These are phyloP conservation scores for Paecilomyces dactylethromorphus DNA, from an alignment of 2,329 filamentous ascomycete species.

Conservation along the genomic window DNA sequence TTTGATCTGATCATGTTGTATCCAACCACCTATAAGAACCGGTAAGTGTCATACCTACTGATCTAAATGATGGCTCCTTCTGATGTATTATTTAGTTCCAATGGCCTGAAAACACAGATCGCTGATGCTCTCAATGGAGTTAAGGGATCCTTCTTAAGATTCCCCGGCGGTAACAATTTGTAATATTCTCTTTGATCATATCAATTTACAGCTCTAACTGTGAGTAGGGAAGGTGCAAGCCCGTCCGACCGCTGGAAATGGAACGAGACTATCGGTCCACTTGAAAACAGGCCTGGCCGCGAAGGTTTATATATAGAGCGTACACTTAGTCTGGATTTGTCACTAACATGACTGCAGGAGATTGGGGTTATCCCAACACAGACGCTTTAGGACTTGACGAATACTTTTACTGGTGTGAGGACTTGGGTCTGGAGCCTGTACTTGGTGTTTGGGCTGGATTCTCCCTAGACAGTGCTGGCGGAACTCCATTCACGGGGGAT, in stretches of 20 bases:
- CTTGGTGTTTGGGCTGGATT: constrained; percentile 55
- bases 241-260: constrained; percentile 30
- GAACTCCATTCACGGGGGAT: constrained; percentile 40
- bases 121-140: constrained; percentile 47
- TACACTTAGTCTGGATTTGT: neutral
- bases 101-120: constrained; percentile 53
- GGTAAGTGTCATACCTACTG: neutral
- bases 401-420: constrained; percentile 56
- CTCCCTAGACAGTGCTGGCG: constrained; percentile 47
- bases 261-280: constrained; percentile 37
- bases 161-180: constrained; percentile 61
- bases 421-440: constrained; percentile 52
- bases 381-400: constrained; percentile 54
- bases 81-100: constrained; percentile 24
- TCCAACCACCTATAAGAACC: neutral
- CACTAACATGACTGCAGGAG: constrained; percentile 10
- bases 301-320: constrained; percentile 20
- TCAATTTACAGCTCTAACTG: constrained; percentile 1
- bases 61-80: neutral
- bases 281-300: constrained; percentile 46
- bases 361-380: constrained; percentile 57
- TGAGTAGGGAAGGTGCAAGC: constrained; percentile 17
- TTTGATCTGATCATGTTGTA: constrained; percentile 21
- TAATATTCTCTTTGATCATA: constrained; percentile 11
- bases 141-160: constrained; percentile 54